A percentile compares a stretch with the other conserved stretches of the same genome.
These are phyloP conservation scores for Serpula lacrymans DNA, from an alignment of 768 basidiomycete genomes.

Conservation along the genomic window DNA sequence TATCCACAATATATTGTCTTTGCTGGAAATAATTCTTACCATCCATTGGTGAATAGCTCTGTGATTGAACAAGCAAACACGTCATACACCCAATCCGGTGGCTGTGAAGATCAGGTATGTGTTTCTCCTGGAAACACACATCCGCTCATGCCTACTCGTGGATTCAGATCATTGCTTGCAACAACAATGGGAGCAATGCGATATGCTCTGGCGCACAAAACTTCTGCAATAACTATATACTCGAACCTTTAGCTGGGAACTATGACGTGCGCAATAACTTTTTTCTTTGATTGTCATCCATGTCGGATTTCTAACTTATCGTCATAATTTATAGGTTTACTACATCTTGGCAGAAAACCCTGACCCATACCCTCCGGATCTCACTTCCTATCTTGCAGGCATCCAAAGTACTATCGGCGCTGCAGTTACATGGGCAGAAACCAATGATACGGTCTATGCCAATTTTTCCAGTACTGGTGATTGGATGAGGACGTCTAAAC, in stretches of 20 bases:
- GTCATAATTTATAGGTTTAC: slow-evolving; percentile 35
- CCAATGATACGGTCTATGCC: slow-evolving; percentile 38
- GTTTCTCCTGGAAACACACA: neutral
- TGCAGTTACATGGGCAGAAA: slow-evolving; percentile 38
- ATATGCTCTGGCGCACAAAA: slow-evolving; percentile 56
- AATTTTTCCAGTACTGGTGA: slow-evolving; percentile 52
- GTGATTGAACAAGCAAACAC: slow-evolving; percentile 41
- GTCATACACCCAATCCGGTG: slow-evolving; percentile 39
- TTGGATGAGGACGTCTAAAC: slow-evolving; percentile 51
- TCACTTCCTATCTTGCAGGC: slow-evolving; percentile 26
- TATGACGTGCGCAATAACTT: slow-evolving; percentile 40
- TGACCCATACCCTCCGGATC: slow-evolving; percentile 47
- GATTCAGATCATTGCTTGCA: slow-evolving; percentile 54
- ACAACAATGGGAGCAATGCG: slow-evolving; percentile 43
- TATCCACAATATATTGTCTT: slow-evolving; percentile 59
- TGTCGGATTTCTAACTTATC: no score
- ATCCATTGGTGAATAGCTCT: slow-evolving; percentile 44
- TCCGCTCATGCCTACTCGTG: neutral
- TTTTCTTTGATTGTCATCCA: no score
- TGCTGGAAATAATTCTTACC: slow-evolving; percentile 54
- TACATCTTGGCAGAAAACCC: slow-evolving; percentile 41
- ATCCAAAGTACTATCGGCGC: slow-evolving; percentile 39
- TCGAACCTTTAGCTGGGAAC: slow-evolving; percentile 50
- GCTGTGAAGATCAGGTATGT: slow-evolving; percentile 48
- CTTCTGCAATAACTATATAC: slow-evolving; percentile 56